Conservation (phyloP, 768 basidiomycete genomes). For the Tylopilus rubrobrunneus region DNA sequence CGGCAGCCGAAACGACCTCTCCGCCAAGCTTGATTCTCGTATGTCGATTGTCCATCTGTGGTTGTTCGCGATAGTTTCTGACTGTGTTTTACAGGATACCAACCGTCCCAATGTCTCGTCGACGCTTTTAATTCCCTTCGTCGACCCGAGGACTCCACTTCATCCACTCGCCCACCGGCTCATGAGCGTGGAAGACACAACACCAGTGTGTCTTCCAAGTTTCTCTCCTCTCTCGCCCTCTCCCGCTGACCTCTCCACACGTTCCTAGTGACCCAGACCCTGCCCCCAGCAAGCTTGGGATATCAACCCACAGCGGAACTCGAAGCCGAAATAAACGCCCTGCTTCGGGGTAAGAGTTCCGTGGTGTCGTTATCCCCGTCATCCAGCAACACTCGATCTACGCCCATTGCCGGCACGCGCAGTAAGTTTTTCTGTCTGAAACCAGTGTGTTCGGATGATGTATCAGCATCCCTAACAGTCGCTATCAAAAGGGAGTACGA, state of each 20-base stretch:
- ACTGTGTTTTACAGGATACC: conserved; percentile 2
- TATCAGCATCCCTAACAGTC: neutral
- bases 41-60: neutral
- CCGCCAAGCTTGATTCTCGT: neutral
- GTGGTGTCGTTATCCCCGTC: neutral
- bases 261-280: neutral
- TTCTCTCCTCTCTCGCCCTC: neutral
- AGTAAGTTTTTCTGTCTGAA: neutral
- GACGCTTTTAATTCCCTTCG: conserved; percentile 8
- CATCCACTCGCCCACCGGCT: neutral
- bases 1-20: neutral
- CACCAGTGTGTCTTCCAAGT: neutral
- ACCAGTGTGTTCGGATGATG: neutral
- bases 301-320: conserved; percentile 10
- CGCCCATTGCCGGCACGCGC: neutral
- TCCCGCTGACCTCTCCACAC: neutral
- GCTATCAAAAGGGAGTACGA: conserved; percentile 12
- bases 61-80: neutral
- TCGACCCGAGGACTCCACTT: neutral
- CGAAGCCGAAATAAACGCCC: neutral
- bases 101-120: conserved; percentile 12
- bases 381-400: neutral
- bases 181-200: neutral
- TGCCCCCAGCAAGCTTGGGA: neutral
- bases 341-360: neutral